Percentiles rank a stretch among this genome's conserved stretches.
Conservation (phyloP, 768 basidiomycete genomes). For the Rubroboletus satanas region DNA sequence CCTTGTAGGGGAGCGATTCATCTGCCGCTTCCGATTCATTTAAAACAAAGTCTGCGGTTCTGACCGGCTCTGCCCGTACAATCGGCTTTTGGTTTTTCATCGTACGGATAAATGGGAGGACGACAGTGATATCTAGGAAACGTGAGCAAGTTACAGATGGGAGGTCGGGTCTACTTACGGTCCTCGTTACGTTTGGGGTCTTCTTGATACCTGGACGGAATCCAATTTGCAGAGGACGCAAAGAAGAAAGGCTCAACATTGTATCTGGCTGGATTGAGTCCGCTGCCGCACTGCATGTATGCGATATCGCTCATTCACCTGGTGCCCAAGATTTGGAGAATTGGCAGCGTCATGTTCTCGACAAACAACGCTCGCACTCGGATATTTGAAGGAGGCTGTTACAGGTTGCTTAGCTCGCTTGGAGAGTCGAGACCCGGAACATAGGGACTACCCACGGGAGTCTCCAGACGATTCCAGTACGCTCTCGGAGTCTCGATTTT, state of each 20-base stretch:
- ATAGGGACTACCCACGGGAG: slow-evolving; percentile 30
- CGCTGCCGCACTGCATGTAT: neutral
- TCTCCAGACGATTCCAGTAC: slow-evolving; percentile 32
- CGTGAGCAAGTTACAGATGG: slow-evolving; percentile 3
- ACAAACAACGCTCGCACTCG: slow-evolving; percentile 51
- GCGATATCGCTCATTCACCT: slow-evolving; percentile 34
- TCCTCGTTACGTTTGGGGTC: slow-evolving; percentile 40
- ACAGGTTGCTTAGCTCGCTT: neutral
- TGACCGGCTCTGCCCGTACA: slow-evolving; percentile 7
- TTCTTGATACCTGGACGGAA: slow-evolving; percentile 62
- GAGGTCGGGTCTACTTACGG: slow-evolving; percentile 43
- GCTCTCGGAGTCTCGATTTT: slow-evolving; percentile 14
- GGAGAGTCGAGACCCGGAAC: neutral
- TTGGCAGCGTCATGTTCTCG: slow-evolving; percentile 46
- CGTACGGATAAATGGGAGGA: slow-evolving; percentile 48
- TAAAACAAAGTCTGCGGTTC: slow-evolving; percentile 2
- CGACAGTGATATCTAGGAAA: slow-evolving; percentile 52
- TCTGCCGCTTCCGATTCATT: neutral
- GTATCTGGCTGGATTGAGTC: slow-evolving; percentile 34
- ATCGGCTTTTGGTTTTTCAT: slow-evolving; percentile 32
- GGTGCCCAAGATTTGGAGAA: slow-evolving; percentile 55
- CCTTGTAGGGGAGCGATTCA: slow-evolving; percentile 10
- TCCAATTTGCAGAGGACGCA: slow-evolving; percentile 62
- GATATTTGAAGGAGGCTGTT: slow-evolving; percentile 33
- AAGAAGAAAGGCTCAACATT: slow-evolving; percentile 65